A percentile compares a stretch with the other conserved stretches of the same genome.
Evolutionary conservation across 23 red algal species (phyloP).

Genomic region (Agarophyton chilense): DNA sequence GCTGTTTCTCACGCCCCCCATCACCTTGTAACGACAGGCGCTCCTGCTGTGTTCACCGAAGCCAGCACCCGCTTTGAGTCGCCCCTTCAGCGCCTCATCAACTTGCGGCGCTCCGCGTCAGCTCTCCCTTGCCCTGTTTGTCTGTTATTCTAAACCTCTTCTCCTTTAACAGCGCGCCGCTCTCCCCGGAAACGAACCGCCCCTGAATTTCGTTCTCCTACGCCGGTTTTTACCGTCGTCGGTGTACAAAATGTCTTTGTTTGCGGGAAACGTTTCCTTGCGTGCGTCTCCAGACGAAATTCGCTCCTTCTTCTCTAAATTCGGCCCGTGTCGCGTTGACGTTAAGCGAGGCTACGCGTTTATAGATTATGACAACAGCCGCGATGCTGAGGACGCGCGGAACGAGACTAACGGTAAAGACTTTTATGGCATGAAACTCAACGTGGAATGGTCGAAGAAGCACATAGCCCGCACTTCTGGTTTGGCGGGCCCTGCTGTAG

Average conservation of each 20-base stretch:
- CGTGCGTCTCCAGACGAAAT: slow-evolving; percentile 59
- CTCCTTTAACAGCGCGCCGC: background rate
- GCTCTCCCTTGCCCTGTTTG: background rate
- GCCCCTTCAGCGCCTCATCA: background rate
- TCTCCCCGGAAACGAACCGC: background rate
- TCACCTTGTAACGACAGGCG: slow-evolving; percentile 17
- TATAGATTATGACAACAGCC: slow-evolving; percentile 69
- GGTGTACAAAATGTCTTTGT: slow-evolving; percentile 64
- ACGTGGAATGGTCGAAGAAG: slow-evolving; percentile 71
- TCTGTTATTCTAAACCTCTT: background rate
- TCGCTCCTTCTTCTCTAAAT: slow-evolving; percentile 72
- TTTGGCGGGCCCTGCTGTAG: background rate
- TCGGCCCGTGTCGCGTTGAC: slow-evolving; percentile 70
- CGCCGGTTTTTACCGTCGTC: slow-evolving; percentile 1
- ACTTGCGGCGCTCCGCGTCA: background rate
- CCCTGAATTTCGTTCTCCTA: background rate
- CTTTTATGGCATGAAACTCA: slow-evolving; percentile 63
- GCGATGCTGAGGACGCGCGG: slow-evolving; percentile 67
- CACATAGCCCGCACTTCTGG: slow-evolving; percentile 55
- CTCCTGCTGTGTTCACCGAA: background rate
- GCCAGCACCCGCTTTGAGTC: background rate
- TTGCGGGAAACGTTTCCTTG: slow-evolving; percentile 77
- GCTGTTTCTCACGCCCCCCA: slow-evolving; percentile 5
- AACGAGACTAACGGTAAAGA: slow-evolving; percentile 62
- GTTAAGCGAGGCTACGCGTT: slow-evolving; percentile 76